Conservation (phyloP, 345 rosid genomes). For the Brassica nigra region DNA sequence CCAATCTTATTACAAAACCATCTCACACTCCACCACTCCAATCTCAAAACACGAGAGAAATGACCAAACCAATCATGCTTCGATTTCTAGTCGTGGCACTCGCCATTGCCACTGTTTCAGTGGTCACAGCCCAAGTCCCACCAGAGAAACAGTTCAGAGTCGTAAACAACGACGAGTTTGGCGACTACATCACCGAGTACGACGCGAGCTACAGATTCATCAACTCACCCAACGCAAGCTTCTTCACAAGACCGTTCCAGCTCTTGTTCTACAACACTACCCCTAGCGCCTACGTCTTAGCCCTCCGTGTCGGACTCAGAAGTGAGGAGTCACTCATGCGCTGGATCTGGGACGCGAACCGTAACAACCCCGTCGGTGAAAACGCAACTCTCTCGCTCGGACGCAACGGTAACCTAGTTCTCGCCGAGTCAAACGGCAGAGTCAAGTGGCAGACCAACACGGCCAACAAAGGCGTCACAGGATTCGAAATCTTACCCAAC, state of each 20-base stretch:
- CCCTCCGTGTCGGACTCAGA: constrained; percentile 48
- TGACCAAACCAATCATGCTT: constrained; percentile 22
- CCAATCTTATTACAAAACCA: neutral
- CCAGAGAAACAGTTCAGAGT: constrained; percentile 34
- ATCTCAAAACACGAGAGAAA: neutral
- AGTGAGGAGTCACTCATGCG: constrained; percentile 45
- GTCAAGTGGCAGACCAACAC: constrained; percentile 70
- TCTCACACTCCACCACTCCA: neutral
- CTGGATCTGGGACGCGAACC: constrained; percentile 77
- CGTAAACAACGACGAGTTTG: constrained; percentile 40
- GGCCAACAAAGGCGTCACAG: constrained; percentile 66
- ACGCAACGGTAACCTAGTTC: constrained; percentile 54
- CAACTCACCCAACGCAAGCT: constrained; percentile 24
- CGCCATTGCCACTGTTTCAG: constrained; percentile 22
- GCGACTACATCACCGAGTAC: constrained; percentile 36
- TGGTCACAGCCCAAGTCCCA: constrained; percentile 38
- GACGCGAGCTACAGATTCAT: constrained; percentile 42
- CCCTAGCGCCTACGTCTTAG: constrained; percentile 56
- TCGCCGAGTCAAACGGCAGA: constrained; percentile 58
- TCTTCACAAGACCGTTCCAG: constrained; percentile 41
- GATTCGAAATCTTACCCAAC: constrained; percentile 46
- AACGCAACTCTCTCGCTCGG: constrained; percentile 57
- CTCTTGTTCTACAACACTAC: constrained; percentile 63
- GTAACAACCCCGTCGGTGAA: constrained; percentile 58
- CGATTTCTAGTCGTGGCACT: neutral